Percentiles rank a stretch among this genome's conserved stretches.
phyloP scores from a whole-genome alignment of 768 basidiomycete species.

The Ramaria rubella region DNA sequence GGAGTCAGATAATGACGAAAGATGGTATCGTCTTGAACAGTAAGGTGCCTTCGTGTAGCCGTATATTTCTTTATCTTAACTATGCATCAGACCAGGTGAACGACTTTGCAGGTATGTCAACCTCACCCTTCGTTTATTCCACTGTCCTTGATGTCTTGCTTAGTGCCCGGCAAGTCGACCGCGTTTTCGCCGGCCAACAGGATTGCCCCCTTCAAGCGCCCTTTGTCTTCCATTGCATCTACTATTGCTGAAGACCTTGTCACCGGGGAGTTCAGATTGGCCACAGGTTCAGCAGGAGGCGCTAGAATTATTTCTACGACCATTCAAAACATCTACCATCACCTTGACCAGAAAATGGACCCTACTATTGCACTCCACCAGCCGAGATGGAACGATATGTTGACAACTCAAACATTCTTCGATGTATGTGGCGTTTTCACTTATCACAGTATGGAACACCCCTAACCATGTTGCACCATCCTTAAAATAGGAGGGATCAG shows the following conservation, averaged over 20 bases:
- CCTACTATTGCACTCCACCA: conserved; percentile 14
- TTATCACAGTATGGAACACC: too few species aligned
- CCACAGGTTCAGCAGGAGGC: conserved; percentile 35
- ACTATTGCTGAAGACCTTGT: conserved; percentile 32
- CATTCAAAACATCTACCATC: conserved; percentile 30
- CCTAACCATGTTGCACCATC: background rate
- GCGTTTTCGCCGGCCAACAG: conserved; percentile 31
- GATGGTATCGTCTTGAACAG: conserved; percentile 20
- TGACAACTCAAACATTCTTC: conserved; percentile 18
- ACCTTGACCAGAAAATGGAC: conserved; percentile 27
- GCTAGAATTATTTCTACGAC: conserved; percentile 32
- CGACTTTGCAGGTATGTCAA: conserved; percentile 20
- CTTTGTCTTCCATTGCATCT: conserved; percentile 27
- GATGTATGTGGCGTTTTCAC: conserved; percentile 17
- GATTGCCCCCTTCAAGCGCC: conserved; percentile 30
- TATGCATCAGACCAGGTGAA: conserved; percentile 25
- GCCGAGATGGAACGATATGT: conserved; percentile 25
- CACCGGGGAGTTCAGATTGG: conserved; percentile 28
- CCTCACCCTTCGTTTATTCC: background rate
- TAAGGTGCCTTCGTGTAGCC: background rate
- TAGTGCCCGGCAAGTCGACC: conserved; percentile 20
- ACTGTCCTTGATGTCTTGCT: background rate
- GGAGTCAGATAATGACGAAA: conserved; percentile 22
- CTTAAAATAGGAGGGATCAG: background rate
- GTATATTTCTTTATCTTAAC: background rate